phyloP scores from a whole-genome alignment of 129 eudicot genomes.

The Calendula officinalis region DNA sequence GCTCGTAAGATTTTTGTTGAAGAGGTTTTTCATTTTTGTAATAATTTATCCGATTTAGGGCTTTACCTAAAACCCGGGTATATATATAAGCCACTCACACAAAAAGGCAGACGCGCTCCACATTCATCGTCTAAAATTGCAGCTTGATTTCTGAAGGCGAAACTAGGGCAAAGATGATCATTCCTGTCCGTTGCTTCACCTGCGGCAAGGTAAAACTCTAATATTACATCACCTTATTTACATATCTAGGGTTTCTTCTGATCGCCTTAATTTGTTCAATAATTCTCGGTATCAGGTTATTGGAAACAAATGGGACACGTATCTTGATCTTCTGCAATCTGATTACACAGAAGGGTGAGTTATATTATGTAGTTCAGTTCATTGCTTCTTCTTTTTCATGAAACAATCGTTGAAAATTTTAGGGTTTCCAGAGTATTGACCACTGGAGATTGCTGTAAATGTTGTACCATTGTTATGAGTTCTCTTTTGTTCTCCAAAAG shows the following conservation, averaged over 20 bases:
- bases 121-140: background rate
- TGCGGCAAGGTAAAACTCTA: constrained; percentile 66
- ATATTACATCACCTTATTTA: background rate
- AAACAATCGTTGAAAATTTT: background rate
- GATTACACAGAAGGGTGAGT: constrained; percentile 87
- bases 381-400: background rate
- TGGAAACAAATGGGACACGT: constrained; percentile 93
- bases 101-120: background rate
- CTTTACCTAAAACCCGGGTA: too few relatives aligned
- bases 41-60: too few relatives aligned
- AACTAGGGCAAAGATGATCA: constrained; percentile 56
- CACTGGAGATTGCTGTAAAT: background rate
- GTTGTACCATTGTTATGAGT: too few relatives aligned
- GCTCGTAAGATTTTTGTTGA: too few relatives aligned
- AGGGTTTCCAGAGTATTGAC: constrained; percentile 15
- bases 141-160: constrained; percentile 15
- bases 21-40: too few relatives aligned
- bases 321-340: constrained; percentile 91
- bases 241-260: background rate
- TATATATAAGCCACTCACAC: constrained; percentile 17
- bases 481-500: too few relatives aligned
- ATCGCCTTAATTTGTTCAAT: background rate
- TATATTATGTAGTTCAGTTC: background rate
- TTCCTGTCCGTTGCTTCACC: constrained; percentile 85
- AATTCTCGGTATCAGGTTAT: constrained; percentile 57